phyloP scores from a whole-genome alignment of 2,329 filamentous ascomycete genomes.

The Fusarium xyrophilum region DNA sequence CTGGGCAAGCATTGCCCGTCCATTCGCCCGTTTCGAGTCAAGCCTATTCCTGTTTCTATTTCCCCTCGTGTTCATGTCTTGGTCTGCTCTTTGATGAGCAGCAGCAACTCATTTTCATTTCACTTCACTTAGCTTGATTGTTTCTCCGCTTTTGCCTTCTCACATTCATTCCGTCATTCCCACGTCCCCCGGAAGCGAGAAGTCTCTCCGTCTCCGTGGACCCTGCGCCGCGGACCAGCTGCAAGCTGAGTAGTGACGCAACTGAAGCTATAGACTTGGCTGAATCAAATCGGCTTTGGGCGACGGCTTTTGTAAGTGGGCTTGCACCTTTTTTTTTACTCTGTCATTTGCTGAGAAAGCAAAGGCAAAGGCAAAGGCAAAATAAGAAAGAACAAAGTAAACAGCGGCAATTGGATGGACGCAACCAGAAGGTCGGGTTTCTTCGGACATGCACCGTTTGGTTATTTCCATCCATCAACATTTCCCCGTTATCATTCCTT shows the following conservation, averaged over 20 bases:
- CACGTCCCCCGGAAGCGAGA: slow-evolving; percentile 24
- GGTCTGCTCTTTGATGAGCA: not conserved
- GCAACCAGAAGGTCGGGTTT: slow-evolving; percentile 9
- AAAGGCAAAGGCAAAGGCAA: not conserved
- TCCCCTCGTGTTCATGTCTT: slow-evolving; percentile 9
- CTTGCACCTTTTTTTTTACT: not conserved
- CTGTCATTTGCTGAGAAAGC: slow-evolving; percentile 9
- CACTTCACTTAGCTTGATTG: not conserved
- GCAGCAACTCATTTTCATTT: not conserved
- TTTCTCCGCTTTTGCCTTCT: slow-evolving; percentile 23
- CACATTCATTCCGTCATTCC: slow-evolving; percentile 28
- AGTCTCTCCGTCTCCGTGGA: slow-evolving; percentile 34
- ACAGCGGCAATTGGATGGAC: not conserved
- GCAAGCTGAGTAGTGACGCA: slow-evolving; percentile 16
- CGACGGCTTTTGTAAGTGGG: slow-evolving; percentile 22
- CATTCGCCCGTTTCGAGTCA: slow-evolving; percentile 14
- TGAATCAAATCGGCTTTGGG: slow-evolving; percentile 15
- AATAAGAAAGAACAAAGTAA: not conserved
- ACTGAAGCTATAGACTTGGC: not conserved
- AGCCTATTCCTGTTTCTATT: slow-evolving; percentile 2
- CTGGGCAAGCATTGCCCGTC: slow-evolving; percentile 6
- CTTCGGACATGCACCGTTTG: slow-evolving; percentile 11
- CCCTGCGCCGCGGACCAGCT: slow-evolving; percentile 6
- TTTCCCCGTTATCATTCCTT: not conserved
- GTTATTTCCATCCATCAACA: slow-evolving; percentile 7